phyloP scores from a whole-genome alignment of 345 rosid species.

The Cardamine occulta region DNA sequence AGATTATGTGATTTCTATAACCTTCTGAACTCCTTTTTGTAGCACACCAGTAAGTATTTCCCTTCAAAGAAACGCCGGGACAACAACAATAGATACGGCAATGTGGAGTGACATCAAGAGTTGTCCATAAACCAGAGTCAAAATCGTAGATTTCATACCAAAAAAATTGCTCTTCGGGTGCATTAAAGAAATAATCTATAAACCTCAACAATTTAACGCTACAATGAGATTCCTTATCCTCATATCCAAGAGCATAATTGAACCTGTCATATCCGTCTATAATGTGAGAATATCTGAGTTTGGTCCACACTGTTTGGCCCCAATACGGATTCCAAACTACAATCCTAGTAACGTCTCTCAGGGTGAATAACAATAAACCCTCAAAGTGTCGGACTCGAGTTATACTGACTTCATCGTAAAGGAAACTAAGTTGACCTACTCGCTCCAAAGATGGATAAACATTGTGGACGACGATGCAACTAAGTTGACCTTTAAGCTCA shows the following conservation, averaged over 20 bases:
- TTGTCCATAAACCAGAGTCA: background rate
- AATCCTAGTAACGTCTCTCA: background rate
- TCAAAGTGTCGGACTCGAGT: background rate
- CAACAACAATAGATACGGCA: background rate
- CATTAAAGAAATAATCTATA: background rate
- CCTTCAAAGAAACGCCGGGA: background rate
- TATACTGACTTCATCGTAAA: background rate
- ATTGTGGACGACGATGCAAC: too few relatives aligned
- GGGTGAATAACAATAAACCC: background rate
- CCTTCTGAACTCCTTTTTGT: rapidly evolving
- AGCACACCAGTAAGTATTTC: background rate
- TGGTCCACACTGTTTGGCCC: background rate
- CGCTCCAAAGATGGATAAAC: background rate
- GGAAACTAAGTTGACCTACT: background rate
- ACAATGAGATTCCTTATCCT: background rate
- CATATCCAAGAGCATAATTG: background rate
- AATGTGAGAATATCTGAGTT: background rate
- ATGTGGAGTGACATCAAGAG: background rate
- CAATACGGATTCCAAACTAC: background rate
- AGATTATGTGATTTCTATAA: background rate
- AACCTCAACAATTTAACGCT: background rate
- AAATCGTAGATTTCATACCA: background rate
- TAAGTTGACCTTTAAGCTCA: too few relatives aligned
- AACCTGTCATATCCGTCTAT: rapidly evolving
- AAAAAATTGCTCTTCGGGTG: background rate